Conservation (phyloP, 192 early-diverging fungal species). For the Backusella morwellensis region DNA sequence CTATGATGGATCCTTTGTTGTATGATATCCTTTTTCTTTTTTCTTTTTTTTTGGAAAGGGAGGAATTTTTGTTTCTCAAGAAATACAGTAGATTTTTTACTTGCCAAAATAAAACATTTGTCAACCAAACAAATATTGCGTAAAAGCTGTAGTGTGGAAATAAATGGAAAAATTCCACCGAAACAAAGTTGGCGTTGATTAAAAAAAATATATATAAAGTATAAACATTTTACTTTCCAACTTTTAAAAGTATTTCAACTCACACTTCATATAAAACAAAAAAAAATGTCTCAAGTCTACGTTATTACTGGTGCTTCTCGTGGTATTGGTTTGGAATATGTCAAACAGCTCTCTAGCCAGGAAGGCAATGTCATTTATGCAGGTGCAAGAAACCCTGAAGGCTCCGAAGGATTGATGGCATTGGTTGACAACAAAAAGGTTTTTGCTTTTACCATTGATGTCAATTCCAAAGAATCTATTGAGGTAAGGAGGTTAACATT, state of each 20-base stretch:
- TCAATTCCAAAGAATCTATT: slow-evolving; percentile 1
- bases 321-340: slow-evolving; percentile 35
- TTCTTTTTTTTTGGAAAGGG: too few relatives aligned
- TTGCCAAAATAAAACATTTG: neutral
- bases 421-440: slow-evolving; percentile 29
- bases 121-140: too few relatives aligned
- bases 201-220: too few relatives aligned
- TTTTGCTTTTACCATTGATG: slow-evolving; percentile 21
- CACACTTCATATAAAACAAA: neutral
- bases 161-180: neutral
- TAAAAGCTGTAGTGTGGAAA: neutral
- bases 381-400: slow-evolving; percentile 20
- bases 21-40: too few relatives aligned
- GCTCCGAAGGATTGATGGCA: neutral
- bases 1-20: too few relatives aligned
- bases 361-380: slow-evolving; percentile 27
- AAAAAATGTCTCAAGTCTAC: slow-evolving; percentile 15
- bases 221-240: neutral
- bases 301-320: slow-evolving; percentile 33
- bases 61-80: too few relatives aligned
- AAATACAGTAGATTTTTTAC: neutral
- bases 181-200: neutral
- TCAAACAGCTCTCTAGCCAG: slow-evolving; percentile 9
- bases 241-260: neutral
- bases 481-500: slow-evolving; percentile 10